phyloP scores from a whole-genome alignment of 768 basidiomycete species.

The Ephemerocybe angulata region DNA sequence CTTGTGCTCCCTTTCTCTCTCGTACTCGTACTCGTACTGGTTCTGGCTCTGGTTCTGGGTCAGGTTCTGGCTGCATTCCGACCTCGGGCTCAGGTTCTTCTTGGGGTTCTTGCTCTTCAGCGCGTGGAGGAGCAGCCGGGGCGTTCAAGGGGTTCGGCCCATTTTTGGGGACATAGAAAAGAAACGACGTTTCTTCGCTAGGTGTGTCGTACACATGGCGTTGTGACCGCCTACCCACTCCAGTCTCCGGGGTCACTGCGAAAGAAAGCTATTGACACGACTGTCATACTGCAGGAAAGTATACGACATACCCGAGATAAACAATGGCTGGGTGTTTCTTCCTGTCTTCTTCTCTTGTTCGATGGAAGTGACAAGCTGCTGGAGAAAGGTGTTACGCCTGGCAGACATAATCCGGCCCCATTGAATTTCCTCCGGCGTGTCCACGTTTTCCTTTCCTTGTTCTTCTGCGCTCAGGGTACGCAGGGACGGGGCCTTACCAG shows the following conservation, averaged over 20 bases:
- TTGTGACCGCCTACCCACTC: slow-evolving; percentile 31
- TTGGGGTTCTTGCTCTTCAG: neutral
- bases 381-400: slow-evolving; percentile 66
- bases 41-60: neutral
- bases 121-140: neutral
- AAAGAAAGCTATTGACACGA: neutral
- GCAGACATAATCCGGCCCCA: slow-evolving; percentile 76
- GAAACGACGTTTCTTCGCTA: slow-evolving; percentile 43
- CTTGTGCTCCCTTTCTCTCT: too few species aligned
- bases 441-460: slow-evolving; percentile 65
- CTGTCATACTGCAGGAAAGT: neutral
- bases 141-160: neutral
- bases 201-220: slow-evolving; percentile 39
- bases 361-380: slow-evolving; percentile 57
- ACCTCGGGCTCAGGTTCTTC: neutral
- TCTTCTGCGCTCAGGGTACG: slow-evolving; percentile 54
- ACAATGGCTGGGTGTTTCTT: slow-evolving; percentile 39
- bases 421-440: slow-evolving; percentile 70
- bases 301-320: slow-evolving; percentile 39
- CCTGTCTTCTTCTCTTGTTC: slow-evolving; percentile 47
- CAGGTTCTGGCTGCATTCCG: neutral
- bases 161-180: slow-evolving; percentile 46
- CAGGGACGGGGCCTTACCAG: slow-evolving; percentile 63
- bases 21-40: neutral
- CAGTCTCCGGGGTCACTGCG: slow-evolving; percentile 24